phyloP scores from a whole-genome alignment of 75 land plant species.

The Adiantum capillusveneris region DNA sequence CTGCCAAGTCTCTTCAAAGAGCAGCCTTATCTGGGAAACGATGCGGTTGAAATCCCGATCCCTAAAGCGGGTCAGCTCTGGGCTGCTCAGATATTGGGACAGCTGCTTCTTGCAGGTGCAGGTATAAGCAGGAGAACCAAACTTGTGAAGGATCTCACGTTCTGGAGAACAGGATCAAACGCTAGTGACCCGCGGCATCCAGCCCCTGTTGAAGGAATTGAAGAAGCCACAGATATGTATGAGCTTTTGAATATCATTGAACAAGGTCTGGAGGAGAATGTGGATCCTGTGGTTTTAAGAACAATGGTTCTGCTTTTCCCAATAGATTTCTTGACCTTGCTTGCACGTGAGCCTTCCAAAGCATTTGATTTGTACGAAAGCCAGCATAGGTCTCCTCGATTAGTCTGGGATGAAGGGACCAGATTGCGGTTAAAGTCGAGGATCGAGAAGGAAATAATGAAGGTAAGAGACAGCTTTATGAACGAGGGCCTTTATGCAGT shows the following conservation, averaged over 20 bases:
- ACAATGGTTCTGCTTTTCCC: slow-evolving; percentile 25
- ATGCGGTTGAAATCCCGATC: not conserved
- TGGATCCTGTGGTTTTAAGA: slow-evolving; percentile 21
- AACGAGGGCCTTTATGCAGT: slow-evolving; percentile 10
- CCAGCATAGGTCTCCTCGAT: slow-evolving; percentile 19
- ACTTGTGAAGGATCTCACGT: slow-evolving; percentile 31
- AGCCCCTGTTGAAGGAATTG: slow-evolving; percentile 16
- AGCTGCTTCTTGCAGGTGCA: slow-evolving; percentile 38
- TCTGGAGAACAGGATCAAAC: slow-evolving; percentile 18
- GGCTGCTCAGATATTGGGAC: slow-evolving; percentile 40
- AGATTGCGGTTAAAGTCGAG: slow-evolving; percentile 20
- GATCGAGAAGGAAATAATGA: slow-evolving; percentile 19
- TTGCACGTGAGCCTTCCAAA: slow-evolving; percentile 33
- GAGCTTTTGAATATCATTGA: slow-evolving; percentile 39
- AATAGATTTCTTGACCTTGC: slow-evolving; percentile 31
- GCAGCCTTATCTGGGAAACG: not conserved
- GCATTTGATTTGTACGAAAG: slow-evolving; percentile 36
- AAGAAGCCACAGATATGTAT: slow-evolving; percentile 45
- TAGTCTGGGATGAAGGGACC: slow-evolving; percentile 39
- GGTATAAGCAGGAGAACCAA: slow-evolving; percentile 42
- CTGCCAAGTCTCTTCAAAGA: slow-evolving; percentile 8
- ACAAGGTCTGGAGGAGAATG: slow-evolving; percentile 1
- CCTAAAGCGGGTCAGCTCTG: slow-evolving; percentile 15
- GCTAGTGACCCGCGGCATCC: slow-evolving; percentile 14
- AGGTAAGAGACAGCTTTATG: slow-evolving; percentile 14